Evolutionary conservation across 768 basidiomycete genomes (phyloP).

Genomic region (Tulasnella sp.): DNA sequence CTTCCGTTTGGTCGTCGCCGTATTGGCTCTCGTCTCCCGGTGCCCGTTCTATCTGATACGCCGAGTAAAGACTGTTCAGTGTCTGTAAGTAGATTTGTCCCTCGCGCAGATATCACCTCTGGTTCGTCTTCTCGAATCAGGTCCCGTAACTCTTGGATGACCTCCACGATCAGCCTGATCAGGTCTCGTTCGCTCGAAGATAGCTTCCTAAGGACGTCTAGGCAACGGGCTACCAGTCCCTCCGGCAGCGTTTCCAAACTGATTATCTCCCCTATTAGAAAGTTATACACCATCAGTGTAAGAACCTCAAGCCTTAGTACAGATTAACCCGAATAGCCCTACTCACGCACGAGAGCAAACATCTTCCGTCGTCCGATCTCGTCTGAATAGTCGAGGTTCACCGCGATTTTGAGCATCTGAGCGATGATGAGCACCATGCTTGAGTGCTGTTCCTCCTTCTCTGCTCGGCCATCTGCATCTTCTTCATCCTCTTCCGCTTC

Average conservation of each 20-base stretch:
- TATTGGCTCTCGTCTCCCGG: conserved; percentile 17
- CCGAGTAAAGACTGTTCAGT: neutral
- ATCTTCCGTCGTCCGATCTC: conserved; percentile 84
- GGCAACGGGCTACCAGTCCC: conserved; percentile 53
- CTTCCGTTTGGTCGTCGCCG: conserved; percentile 28
- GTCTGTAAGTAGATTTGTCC: conserved; percentile 18
- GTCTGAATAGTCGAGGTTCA: conserved; percentile 80
- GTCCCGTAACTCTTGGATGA: conserved; percentile 69
- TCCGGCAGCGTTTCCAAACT: conserved; percentile 59
- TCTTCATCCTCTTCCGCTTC: conserved; percentile 29
- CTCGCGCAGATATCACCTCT: neutral
- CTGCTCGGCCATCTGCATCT: conserved; percentile 37
- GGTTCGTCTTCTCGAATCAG: conserved; percentile 33
- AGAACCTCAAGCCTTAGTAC: too few species aligned
- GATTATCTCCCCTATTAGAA: conserved; percentile 61
- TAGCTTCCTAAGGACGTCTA: conserved; percentile 70
- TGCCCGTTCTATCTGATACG: conserved; percentile 1
- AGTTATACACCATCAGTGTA: too few species aligned
- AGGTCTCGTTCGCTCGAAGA: conserved; percentile 70
- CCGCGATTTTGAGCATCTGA: conserved; percentile 69
- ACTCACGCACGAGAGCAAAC: conserved; percentile 74
- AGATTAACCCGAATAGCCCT: neutral
- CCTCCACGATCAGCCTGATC: conserved; percentile 79
- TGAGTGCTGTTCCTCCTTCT: conserved; percentile 28
- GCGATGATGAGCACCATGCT: conserved; percentile 54